Percentiles rank a stretch among this genome's conserved stretches.
Conservation (phyloP, 306 rosid species). For the Pyrus betulifolia region DNA sequence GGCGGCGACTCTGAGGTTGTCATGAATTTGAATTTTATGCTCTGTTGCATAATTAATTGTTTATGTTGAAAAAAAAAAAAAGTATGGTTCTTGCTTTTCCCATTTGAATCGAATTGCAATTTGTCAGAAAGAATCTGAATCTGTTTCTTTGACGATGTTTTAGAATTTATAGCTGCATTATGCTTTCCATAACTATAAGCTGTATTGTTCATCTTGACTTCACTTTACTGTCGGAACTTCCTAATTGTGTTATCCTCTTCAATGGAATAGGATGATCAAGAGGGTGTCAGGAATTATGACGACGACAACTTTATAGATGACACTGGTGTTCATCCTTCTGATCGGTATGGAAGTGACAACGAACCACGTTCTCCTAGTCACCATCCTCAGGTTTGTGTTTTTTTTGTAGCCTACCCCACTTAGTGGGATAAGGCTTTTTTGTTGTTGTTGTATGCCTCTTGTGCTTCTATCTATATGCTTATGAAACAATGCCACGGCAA, state of each 20-base stretch:
- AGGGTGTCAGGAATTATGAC: conserved; percentile 67
- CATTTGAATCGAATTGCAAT: neutral
- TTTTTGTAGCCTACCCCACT: neutral
- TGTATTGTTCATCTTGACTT: neutral
- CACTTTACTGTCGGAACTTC: conserved; percentile 7
- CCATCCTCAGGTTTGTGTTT: conserved; percentile 64
- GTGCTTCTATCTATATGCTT: neutral
- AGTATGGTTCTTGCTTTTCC: neutral
- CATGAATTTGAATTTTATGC: neutral
- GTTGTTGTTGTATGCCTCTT: too few relatives aligned
- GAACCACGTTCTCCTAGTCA: conserved; percentile 62
- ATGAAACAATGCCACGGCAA: neutral
- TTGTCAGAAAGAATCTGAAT: neutral
- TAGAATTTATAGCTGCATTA: neutral
- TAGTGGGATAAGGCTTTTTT: too few relatives aligned
- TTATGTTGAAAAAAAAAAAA: neutral
- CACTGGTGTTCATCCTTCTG: conserved; percentile 73
- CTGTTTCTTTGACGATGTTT: neutral
- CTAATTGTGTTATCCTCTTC: conserved; percentile 13
- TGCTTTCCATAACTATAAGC: neutral
- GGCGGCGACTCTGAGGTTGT: conserved; percentile 83
- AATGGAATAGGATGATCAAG: conserved; percentile 64
- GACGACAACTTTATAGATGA: conserved; percentile 98
- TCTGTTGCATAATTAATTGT: neutral
- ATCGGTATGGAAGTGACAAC: conserved; percentile 51